Evolutionary conservation across 2,329 filamentous ascomycete genomes (phyloP).

Genomic region (Purpureocillium takamizusanense): DNA sequence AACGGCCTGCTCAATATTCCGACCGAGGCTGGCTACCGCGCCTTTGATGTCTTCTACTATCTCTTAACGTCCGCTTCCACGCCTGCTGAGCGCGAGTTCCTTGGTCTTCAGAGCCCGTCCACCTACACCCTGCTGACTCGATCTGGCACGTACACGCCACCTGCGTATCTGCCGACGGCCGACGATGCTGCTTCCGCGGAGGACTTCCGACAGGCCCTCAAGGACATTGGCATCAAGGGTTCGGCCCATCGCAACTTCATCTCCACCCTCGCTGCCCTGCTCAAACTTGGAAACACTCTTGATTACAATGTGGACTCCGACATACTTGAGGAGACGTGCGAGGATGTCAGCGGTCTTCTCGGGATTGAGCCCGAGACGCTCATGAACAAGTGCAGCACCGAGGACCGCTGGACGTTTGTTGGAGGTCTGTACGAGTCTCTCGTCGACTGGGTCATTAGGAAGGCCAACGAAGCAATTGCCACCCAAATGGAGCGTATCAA

Average conservation of each 20-base stretch:
- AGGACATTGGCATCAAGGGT: slow-evolving; percentile 90
- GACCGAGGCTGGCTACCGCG: slow-evolving; percentile 70
- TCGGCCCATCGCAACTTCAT: slow-evolving; percentile 73
- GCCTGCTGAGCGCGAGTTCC: slow-evolving; percentile 77
- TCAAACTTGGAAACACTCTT: slow-evolving; percentile 87
- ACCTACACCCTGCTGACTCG: slow-evolving; percentile 71
- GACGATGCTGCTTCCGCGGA: slow-evolving; percentile 90
- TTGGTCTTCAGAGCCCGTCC: slow-evolving; percentile 69
- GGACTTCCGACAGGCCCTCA: slow-evolving; percentile 80
- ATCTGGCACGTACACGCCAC: slow-evolving; percentile 78
- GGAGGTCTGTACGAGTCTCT: slow-evolving; percentile 85
- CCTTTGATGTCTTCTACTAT: slow-evolving; percentile 98
- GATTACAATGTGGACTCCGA: slow-evolving; percentile 81
- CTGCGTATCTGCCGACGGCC: slow-evolving; percentile 80
- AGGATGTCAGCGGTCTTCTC: slow-evolving; percentile 80
- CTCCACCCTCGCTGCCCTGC: slow-evolving; percentile 72
- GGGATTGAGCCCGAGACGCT: slow-evolving; percentile 82
- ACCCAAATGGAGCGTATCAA: slow-evolving; percentile 61
- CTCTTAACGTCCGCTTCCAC: slow-evolving; percentile 87
- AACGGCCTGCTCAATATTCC: slow-evolving; percentile 76
- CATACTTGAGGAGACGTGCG: slow-evolving; percentile 73
- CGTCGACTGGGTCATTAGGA: slow-evolving; percentile 87
- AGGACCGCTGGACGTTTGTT: slow-evolving; percentile 76
- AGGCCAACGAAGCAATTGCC: slow-evolving; percentile 79
- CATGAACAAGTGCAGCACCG: slow-evolving; percentile 66